Percentiles rank a stretch among this genome's conserved stretches.
Evolutionary conservation across 2,329 filamentous ascomycete genomes (phyloP).

Genomic region (Pseudogymnoascus sp.): DNA sequence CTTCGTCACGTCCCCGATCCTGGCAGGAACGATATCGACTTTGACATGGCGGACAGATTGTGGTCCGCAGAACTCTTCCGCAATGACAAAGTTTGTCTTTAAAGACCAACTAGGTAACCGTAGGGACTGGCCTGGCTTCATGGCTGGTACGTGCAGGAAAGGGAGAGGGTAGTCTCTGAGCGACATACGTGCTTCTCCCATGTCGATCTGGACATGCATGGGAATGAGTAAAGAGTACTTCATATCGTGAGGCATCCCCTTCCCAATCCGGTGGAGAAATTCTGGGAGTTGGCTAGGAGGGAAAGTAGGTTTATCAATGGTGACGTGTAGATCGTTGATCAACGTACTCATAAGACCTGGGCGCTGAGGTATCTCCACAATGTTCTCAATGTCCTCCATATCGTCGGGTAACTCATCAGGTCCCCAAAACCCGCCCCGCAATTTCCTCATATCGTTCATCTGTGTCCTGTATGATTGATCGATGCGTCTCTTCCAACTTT

Average conservation of each 20-base stretch:
- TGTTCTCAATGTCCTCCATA: constrained; percentile 70
- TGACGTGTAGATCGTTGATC: constrained; percentile 76
- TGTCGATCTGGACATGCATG: constrained; percentile 79
- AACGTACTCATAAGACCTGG: constrained; percentile 74
- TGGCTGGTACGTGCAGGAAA: constrained; percentile 77
- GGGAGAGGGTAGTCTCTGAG: constrained; percentile 91
- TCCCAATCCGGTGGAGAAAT: constrained; percentile 85
- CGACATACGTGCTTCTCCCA: constrained; percentile 81
- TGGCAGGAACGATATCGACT: constrained; percentile 75
- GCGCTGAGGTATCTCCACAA: constrained; percentile 76
- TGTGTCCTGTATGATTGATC: constrained; percentile 65
- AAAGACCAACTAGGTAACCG: constrained; percentile 75
- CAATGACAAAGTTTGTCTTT: constrained; percentile 87
- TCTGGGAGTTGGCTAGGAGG: constrained; percentile 70
- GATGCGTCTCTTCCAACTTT: constrained; percentile 88
- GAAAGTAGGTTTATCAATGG: constrained; percentile 89
- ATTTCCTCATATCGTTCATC: constrained; percentile 65
- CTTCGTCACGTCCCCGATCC: constrained; percentile 42
- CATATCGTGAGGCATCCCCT: constrained; percentile 90
- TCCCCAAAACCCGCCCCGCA: constrained; percentile 74
- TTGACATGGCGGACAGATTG: constrained; percentile 73
- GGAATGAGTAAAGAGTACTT: constrained; percentile 83
- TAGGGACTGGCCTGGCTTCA: constrained; percentile 71
- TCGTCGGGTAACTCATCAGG: constrained; percentile 74
- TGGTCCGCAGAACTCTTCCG: constrained; percentile 78